Evolutionary conservation across 192 early-diverging fungal species (phyloP).

Genomic region (Thamnidium elegans): DNA sequence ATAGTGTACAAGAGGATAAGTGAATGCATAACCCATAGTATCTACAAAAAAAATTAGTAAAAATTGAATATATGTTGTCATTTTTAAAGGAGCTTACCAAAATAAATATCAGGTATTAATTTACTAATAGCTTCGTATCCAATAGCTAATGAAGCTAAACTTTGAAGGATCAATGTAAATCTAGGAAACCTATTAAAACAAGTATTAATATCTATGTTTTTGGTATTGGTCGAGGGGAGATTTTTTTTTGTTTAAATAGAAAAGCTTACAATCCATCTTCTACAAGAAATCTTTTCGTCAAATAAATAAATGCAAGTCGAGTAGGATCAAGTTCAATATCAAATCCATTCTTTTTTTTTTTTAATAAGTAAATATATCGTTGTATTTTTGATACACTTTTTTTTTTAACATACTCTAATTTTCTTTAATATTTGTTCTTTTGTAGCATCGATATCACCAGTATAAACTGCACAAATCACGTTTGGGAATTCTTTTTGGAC

Average conservation of each 20-base stretch:
- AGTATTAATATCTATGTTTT: background rate
- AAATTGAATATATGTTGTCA: background rate
- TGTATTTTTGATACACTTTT: background rate
- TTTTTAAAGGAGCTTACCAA: constrained; percentile 47
- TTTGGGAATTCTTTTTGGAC: constrained; percentile 71
- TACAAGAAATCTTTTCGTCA: constrained; percentile 63
- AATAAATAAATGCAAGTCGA: constrained; percentile 59
- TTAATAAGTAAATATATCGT: background rate
- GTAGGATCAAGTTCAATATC: constrained; percentile 59
- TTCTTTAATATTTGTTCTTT: constrained; percentile 59
- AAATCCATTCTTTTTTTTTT: constrained; percentile 44
- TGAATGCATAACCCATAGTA: constrained; percentile 95
- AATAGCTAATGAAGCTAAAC: constrained; percentile 74
- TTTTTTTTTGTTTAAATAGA: background rate
- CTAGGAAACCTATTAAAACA: constrained; percentile 57
- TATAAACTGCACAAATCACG: constrained; percentile 76
- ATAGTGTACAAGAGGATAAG: constrained; percentile 73
- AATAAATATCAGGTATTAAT: constrained; percentile 77
- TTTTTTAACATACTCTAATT: constrained; percentile 48
- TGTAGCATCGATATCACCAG: constrained; percentile 58
- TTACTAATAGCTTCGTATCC: constrained; percentile 70
- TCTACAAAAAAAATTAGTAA: constrained; percentile 45
- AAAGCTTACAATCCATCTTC: constrained; percentile 59
- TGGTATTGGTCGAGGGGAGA: background rate
- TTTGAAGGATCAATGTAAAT: constrained; percentile 85